These are phyloP conservation scores for Penicillium sp. DNA, from an alignment of 2,329 filamentous ascomycete species.

Conservation along the genomic window DNA sequence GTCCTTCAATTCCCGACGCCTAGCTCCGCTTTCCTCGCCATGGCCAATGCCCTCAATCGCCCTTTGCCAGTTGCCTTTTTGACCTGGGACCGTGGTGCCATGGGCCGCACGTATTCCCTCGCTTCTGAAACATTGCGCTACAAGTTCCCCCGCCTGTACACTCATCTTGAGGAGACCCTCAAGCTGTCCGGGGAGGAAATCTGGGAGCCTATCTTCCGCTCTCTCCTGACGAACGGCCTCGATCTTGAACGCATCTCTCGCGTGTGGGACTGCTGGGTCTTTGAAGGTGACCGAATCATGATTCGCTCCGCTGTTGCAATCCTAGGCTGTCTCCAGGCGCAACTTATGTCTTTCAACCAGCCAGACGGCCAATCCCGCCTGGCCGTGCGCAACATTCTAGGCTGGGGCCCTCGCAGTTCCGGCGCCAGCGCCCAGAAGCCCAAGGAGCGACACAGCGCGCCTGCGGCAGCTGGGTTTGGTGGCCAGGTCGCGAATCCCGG, in stretches of 20 bases:
- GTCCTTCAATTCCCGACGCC: conserved; percentile 62
- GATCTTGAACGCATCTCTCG: conserved; percentile 60
- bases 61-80: conserved; percentile 67
- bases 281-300: conserved; percentile 63
- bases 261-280: conserved; percentile 67
- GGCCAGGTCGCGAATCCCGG: conserved; percentile 44
- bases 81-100: conserved; percentile 62
- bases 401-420: conserved; percentile 45
- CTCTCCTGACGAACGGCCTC: conserved; percentile 59
- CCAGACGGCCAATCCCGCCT: conserved; percentile 47
- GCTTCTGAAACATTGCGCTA: conserved; percentile 63
- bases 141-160: conserved; percentile 62
- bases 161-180: conserved; percentile 56
- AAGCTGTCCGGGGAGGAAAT: conserved; percentile 51
- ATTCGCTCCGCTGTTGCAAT: conserved; percentile 53
- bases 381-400: conserved; percentile 41
- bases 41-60: conserved; percentile 67
- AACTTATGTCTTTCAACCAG: conserved; percentile 48
- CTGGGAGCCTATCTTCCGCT: conserved; percentile 61
- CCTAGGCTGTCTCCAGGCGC: conserved; percentile 51
- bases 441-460: conserved; percentile 46
- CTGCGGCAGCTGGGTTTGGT: conserved; percentile 43
- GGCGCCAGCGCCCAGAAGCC: conserved; percentile 38
- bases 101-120: conserved; percentile 61
- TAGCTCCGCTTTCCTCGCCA: conserved; percentile 61